A percentile compares a stretch with the other conserved stretches of the same genome.
phyloP scores from a whole-genome alignment of 2,329 filamentous ascomycete genomes.

The Rhinocladiella mackenziei region DNA sequence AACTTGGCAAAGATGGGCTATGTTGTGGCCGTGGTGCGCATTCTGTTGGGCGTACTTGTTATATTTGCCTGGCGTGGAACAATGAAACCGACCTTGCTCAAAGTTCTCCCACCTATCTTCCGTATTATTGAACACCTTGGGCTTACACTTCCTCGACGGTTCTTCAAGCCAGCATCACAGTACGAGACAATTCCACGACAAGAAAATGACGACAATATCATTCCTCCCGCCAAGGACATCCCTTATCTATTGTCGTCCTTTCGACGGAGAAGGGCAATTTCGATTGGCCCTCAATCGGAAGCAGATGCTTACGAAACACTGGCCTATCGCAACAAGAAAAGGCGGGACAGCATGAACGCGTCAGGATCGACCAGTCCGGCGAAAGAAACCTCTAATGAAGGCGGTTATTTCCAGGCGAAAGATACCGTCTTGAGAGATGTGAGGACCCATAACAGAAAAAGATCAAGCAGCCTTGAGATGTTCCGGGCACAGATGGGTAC shows the following conservation, averaged over 20 bases:
- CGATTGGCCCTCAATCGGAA: slow-evolving; percentile 88
- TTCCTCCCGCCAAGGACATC: slow-evolving; percentile 84
- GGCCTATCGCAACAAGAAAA: slow-evolving; percentile 74
- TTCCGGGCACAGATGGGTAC: slow-evolving; percentile 73
- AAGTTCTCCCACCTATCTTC: slow-evolving; percentile 77
- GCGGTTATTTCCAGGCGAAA: slow-evolving; percentile 8
- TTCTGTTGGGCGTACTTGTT: slow-evolving; percentile 73
- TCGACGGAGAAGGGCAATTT: slow-evolving; percentile 72
- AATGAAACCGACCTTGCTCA: slow-evolving; percentile 79
- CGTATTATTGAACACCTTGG: slow-evolving; percentile 76
- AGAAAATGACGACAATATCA: slow-evolving; percentile 76
- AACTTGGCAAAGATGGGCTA: slow-evolving; percentile 64
- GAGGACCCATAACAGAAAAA: slow-evolving; percentile 14
- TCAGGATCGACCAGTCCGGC: slow-evolving; percentile 11
- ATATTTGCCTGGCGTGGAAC: slow-evolving; percentile 87
- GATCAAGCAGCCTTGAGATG: slow-evolving; percentile 49
- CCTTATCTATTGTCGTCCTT: slow-evolving; percentile 78
- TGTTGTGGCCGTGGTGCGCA: slow-evolving; percentile 59
- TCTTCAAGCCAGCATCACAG: slow-evolving; percentile 85
- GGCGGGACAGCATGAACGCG: slow-evolving; percentile 54
- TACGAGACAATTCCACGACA: slow-evolving; percentile 78
- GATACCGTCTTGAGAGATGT: neutral
- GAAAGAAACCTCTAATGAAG: slow-evolving; percentile 15
- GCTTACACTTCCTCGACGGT: slow-evolving; percentile 75
- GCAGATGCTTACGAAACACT: slow-evolving; percentile 95